Evolutionary conservation across 73 alveolate species (phyloP).

Genomic region (Tetrahymena malaccensis): DNA sequence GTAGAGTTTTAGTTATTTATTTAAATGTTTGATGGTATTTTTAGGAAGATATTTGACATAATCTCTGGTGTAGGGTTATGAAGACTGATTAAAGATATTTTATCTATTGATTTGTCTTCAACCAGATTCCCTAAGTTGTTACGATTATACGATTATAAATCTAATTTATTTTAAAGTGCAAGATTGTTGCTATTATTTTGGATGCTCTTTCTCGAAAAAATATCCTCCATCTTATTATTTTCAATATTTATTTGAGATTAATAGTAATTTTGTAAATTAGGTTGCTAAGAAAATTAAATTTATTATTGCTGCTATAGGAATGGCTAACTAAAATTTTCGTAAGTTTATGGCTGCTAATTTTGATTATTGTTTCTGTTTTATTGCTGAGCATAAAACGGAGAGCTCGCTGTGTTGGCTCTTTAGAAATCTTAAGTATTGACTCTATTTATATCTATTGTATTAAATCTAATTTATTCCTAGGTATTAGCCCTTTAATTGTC

Average conservation of each 20-base stretch:
- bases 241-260: background rate
- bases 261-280: background rate
- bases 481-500: background rate
- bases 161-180: background rate
- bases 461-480: background rate
- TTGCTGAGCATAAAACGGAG: background rate
- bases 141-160: background rate
- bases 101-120: background rate
- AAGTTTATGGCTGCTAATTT: background rate
- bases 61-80: background rate
- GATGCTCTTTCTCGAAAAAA: background rate
- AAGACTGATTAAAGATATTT: background rate
- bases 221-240: background rate
- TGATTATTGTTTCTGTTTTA: too few relatives aligned
- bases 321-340: background rate
- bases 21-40: background rate
- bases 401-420: background rate
- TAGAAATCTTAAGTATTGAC: background rate
- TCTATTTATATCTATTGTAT: background rate
- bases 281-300: too few relatives aligned
- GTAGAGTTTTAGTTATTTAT: background rate
- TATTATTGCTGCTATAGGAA: too few relatives aligned
- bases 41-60: background rate
- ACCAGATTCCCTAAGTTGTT: background rate
- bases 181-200: background rate